Base-by-base conservation (phyloP, 176 grass and related monocot genomes). In the Aegilops bicornis region DNA sequence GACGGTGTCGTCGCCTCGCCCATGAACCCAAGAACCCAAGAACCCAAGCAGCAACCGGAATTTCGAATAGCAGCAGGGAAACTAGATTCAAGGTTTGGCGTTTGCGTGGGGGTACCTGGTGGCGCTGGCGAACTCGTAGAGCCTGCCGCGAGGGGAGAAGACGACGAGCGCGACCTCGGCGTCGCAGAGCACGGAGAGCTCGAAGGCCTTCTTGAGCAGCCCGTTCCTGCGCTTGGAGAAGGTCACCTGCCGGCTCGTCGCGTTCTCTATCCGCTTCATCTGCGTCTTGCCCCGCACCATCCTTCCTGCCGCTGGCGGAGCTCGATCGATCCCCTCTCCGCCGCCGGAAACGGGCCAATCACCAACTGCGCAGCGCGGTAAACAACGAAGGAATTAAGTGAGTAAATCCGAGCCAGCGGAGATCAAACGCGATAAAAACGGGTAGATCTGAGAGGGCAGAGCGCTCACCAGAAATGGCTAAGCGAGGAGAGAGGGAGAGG, bases 111-210 rank as follows among this genome's bases (percentile, higher is more conserved):
- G 2, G 78, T 72, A 91, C 89, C 89, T 91, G 63, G 50, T 2
- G n/a, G 89, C 70, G 82, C 89, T 88, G 82, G 77, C 88, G 91
- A 98, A 95, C 86, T 98, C 96, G 81, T 94, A 98, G 86, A 95
- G 83, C 83, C 92, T 93, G 36, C 96, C 96, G 3, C 93, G 89
- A 65, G 87, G 92, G 27, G 96, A 98, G 88, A 95, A 95, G 81
- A 98, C 76, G 89, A 98, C 89, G 43, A 98, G 91, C 22, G 90
- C 96, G 17, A 98, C 91, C 90, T 98, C 96, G 22, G 95, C 95
- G 37, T 98, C 95, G 82, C 95, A 98, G 69, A 98, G 91, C 81
- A 98, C 95, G 6, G 95, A 98, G 60, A 98, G 93, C 91, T 98
- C 95, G 77, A 90, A 95, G 20, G 95, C 95, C 89, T 98, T 98